phyloP scores from a whole-genome alignment of 306 rosid genomes.

The Nissolia schottii region DNA sequence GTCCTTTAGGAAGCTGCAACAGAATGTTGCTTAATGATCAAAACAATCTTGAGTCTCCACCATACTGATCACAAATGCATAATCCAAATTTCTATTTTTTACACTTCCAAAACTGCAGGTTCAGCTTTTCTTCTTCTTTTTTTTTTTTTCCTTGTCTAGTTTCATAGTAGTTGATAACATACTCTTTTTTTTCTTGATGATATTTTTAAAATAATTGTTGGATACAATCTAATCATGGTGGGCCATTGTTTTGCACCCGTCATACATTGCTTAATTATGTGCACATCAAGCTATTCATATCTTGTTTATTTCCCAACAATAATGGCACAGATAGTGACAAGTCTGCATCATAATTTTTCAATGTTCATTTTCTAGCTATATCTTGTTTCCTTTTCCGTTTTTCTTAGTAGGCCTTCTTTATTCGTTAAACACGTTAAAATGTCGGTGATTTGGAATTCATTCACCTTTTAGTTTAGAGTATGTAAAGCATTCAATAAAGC shows the following conservation, averaged over 20 bases:
- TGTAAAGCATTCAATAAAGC: slow-evolving; percentile 29
- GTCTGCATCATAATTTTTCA: slow-evolving; percentile 21
- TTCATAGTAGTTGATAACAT: neutral
- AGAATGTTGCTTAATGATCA: slow-evolving; percentile 3
- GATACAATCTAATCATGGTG: slow-evolving; percentile 13
- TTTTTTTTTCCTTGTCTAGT: neutral
- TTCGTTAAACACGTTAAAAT: slow-evolving; percentile 8
- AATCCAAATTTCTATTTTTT: neutral
- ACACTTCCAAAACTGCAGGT: neutral
- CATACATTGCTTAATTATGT: slow-evolving; percentile 22
- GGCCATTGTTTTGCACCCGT: slow-evolving; percentile 25
- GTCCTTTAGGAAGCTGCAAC: neutral
- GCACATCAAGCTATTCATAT: slow-evolving; percentile 15
- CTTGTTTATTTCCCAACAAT: slow-evolving; percentile 6
- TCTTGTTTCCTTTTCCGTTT: slow-evolving; percentile 25
- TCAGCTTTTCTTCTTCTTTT: neutral
- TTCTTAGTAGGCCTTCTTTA: slow-evolving; percentile 24
- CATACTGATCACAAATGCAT: neutral
- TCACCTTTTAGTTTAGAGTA: slow-evolving; percentile 7
- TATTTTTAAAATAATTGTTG: neutral
- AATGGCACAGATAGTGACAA: slow-evolving; percentile 23
- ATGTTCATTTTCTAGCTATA: slow-evolving; percentile 5
- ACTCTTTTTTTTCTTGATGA: neutral
- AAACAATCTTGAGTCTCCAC: neutral
- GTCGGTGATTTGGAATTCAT: slow-evolving; percentile 5